Percentiles rank a stretch among this genome's conserved stretches.
These are phyloP conservation scores for Aegilops bicornis DNA, from an alignment of 176 grass and related monocot species.

Conservation along the genomic window DNA sequence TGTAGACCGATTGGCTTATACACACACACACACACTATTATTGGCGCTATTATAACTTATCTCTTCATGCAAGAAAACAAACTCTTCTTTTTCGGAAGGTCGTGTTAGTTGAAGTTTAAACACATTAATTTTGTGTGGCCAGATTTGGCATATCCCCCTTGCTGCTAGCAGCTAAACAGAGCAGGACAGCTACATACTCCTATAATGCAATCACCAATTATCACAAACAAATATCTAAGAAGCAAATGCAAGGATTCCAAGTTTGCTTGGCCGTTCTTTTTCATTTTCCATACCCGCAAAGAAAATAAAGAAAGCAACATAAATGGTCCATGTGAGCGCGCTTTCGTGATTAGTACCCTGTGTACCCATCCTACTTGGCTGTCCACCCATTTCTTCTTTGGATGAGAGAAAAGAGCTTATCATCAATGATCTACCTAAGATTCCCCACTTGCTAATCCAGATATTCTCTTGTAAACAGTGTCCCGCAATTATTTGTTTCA, in stretches of 20 bases:
- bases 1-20: no score
- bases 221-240: not conserved
- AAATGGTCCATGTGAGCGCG: slow-evolving; percentile 9
- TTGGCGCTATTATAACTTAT: no score
- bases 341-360: slow-evolving; percentile 10
- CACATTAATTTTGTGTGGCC: no score
- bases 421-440: slow-evolving; percentile 23
- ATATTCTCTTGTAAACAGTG: not conserved
- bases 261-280: not conserved
- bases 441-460: slow-evolving; percentile 27
- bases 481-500: not conserved
- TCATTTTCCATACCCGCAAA: not conserved
- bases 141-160: no score
- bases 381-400: slow-evolving; percentile 4
- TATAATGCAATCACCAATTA: not conserved
- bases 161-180: not conserved
- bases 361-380: not conserved
- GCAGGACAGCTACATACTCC: not conserved
- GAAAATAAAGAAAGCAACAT: slow-evolving; percentile 22
- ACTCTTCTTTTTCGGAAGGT: no score
- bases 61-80: no score
- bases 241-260: not conserved
- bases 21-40: no score
- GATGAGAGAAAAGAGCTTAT: not conserved
- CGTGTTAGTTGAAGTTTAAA: no score